Evolutionary conservation across 345 rosid genomes (phyloP).

Genomic region (Salix suchowensis): DNA sequence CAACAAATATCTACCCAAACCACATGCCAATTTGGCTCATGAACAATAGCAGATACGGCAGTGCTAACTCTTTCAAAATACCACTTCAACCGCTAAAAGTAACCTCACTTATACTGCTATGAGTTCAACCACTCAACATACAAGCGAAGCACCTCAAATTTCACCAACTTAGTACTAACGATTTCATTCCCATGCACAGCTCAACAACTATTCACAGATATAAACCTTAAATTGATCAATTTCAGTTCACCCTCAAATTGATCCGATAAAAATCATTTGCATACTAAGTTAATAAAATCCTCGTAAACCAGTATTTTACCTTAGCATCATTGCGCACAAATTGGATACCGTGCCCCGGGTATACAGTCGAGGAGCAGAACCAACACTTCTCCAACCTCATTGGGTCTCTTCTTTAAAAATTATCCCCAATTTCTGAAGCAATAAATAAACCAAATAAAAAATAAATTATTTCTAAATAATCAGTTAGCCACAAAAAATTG

Average conservation of each 20-base stretch:
- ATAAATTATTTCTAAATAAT: background rate
- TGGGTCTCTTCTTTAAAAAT: background rate
- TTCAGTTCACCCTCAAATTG: background rate
- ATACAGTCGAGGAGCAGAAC: constrained; percentile 89
- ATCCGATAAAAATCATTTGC: background rate
- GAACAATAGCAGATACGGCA: background rate
- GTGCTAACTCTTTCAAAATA: background rate
- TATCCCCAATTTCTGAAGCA: background rate
- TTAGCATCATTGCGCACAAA: constrained; percentile 85
- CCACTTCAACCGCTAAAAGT: background rate
- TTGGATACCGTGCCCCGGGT: constrained; percentile 88
- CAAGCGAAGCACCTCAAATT: background rate
- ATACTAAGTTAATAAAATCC: background rate
- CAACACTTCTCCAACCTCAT: constrained; percentile 94
- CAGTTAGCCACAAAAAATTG: background rate
- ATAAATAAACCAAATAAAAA: background rate
- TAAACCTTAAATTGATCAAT: background rate
- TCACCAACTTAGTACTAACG: background rate
- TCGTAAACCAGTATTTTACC: constrained; percentile 26
- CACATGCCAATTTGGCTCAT: background rate
- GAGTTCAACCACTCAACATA: background rate
- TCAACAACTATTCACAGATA: too few species aligned
- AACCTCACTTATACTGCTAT: background rate
- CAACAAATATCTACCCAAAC: background rate
- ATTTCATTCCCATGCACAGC: background rate